Conservation (phyloP, 169 alveolate species). For the Plasmodium fragile region DNA sequence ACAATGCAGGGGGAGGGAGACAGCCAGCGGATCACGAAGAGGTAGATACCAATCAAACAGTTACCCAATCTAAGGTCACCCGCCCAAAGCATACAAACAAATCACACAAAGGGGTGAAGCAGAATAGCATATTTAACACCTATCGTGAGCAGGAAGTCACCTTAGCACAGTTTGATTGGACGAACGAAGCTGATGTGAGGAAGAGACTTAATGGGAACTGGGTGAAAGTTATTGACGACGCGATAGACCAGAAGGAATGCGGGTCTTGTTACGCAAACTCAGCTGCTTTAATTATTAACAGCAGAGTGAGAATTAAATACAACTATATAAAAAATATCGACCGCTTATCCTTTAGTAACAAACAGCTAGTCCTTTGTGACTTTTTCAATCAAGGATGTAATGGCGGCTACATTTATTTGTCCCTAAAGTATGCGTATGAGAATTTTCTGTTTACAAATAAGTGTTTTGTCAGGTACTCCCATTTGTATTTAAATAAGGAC, state of each 20-base stretch:
- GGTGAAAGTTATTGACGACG: conserved; percentile 54
- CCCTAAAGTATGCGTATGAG: conserved; percentile 74
- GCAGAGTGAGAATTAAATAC: conserved; percentile 70
- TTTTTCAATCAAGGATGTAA: conserved; percentile 67
- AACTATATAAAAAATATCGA: conserved; percentile 55
- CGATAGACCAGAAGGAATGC: conserved; percentile 61
- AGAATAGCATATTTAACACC: conserved; percentile 31
- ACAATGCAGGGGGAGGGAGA: not conserved
- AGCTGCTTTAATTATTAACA: conserved; percentile 45
- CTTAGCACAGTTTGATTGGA: conserved; percentile 65
- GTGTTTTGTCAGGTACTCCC: conserved; percentile 30
- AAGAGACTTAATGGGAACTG: conserved; percentile 24
- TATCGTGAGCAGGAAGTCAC: conserved; percentile 11
- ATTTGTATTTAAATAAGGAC: not conserved
- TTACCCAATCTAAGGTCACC: not conserved
- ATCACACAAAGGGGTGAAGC: conserved; percentile 16
- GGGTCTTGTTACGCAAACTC: conserved; percentile 76
- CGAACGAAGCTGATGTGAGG: conserved; percentile 56
- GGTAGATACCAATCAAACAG: not conserved
- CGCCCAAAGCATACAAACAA: not conserved
- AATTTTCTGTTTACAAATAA: conserved; percentile 49
- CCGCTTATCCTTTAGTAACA: conserved; percentile 28
- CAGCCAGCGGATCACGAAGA: not conserved
- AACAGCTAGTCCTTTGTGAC: conserved; percentile 51
- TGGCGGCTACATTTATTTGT: conserved; percentile 65